Evolutionary conservation across 768 basidiomycete species (phyloP), one percentile per base, ranked within the genome.

Genomic region (Xerocomellus intermedius): DNA sequence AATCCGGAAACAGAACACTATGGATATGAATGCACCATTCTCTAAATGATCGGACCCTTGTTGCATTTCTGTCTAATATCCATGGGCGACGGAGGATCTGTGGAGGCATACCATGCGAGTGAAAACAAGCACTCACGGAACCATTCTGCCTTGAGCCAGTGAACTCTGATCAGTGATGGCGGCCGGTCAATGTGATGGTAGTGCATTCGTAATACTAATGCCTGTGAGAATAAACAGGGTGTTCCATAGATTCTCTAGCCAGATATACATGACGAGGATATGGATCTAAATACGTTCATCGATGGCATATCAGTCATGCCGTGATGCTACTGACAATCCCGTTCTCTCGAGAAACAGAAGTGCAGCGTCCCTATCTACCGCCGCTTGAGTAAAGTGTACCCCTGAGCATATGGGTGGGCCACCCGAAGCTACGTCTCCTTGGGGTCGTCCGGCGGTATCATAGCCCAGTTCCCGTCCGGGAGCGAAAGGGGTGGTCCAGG

Each of bases 381-480:
- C 16, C 22, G 16, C 32, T 28, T 42, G n/a, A n/a, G n/a, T n/a
- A 8, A 4, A 41, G 49, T n/a, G 24, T 21, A 33, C 50, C 22
- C 14, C 9, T 30, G 26, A 13, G 26, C 12, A 51, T 24, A 16
- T 28, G 14, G 17, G 13, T 30, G 32, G 13, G 17, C 12, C 19
- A 12, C 10, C 33, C 17, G 17, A 5, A 30, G 26, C n/a, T 3
- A 38, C 4, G 28, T 38, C 36, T 24, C 36, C 33, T 38, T 5
- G 5, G 35, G 4, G 6, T 21, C 32, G 24, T 24, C 38, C 39
- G 42, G 14, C 26, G 49, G 14, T 42, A 39, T 42, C 16, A 21
- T 4, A 70, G 1, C 75, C 77, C 55, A 52, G 7, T 22, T n/a
- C n/a, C 28, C 8, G 17, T 46, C 22, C 8, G 30, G 52, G 42